phyloP scores from a whole-genome alignment of 2,329 filamentous ascomycete species.

The Orbilia oligospora region DNA sequence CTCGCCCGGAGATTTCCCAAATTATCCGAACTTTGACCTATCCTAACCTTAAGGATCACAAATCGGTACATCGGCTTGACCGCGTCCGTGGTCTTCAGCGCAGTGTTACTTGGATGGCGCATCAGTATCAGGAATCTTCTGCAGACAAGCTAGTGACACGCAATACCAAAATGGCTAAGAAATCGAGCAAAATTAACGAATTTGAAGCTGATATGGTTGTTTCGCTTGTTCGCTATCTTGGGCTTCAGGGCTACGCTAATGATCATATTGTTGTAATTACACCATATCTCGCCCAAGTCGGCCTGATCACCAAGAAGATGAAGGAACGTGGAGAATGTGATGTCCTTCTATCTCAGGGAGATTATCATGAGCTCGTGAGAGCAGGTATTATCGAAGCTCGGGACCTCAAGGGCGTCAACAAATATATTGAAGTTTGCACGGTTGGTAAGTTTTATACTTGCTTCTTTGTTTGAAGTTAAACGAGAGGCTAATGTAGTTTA shows the following conservation, averaged over 20 bases:
- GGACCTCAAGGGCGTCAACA: constrained; percentile 71
- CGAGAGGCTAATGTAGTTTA: neutral
- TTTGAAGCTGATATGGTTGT: constrained; percentile 79
- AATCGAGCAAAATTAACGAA: constrained; percentile 73
- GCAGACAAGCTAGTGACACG: constrained; percentile 69
- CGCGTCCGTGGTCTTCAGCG: constrained; percentile 73
- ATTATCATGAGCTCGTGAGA: constrained; percentile 74
- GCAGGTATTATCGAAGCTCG: constrained; percentile 75
- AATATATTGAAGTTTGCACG: constrained; percentile 75
- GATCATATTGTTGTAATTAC: constrained; percentile 78
- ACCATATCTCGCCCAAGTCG: constrained; percentile 80
- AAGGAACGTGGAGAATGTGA: constrained; percentile 75
- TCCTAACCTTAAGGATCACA: constrained; percentile 73
- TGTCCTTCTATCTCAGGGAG: constrained; percentile 78
- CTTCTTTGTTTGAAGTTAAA: neutral
- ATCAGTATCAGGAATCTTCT: constrained; percentile 72
- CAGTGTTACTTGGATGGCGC: constrained; percentile 78
- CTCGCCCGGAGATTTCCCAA: constrained; percentile 77
- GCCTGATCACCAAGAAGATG: constrained; percentile 70
- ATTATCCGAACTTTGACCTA: constrained; percentile 75
- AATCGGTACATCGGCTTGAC: constrained; percentile 70
- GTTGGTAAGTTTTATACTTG: constrained; percentile 72
- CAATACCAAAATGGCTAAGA: constrained; percentile 70
- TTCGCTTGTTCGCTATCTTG: constrained; percentile 76
- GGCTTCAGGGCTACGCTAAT: constrained; percentile 79